Conservation (phyloP, 176 grass and related monocot genomes). For the Cymbopogon citratus region DNA sequence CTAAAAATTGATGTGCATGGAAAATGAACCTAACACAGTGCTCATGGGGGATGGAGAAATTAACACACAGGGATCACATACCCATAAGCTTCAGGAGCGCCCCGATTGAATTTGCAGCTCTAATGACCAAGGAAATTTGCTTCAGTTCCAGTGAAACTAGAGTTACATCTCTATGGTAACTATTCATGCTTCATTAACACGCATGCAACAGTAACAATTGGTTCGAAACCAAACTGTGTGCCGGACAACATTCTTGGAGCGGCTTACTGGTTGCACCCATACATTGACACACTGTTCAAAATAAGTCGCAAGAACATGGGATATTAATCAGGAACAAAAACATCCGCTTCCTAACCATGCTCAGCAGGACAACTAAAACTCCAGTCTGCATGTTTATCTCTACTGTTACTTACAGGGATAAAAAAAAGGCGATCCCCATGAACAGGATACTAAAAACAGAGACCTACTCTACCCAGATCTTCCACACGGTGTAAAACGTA, state of each 20-base stretch:
- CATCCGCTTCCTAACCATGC: not conserved
- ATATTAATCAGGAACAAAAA: not conserved
- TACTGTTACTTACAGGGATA: conserved; percentile 24
- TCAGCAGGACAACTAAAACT: not conserved
- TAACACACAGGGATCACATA: too few relatives aligned
- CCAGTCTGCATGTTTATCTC: not conserved
- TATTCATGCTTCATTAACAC: too few relatives aligned
- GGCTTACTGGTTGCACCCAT: not conserved
- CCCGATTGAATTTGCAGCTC: too few relatives aligned
- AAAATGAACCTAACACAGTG: too few relatives aligned
- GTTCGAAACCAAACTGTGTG: too few relatives aligned
- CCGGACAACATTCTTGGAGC: not conserved
- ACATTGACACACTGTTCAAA: not conserved
- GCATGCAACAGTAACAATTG: too few relatives aligned
- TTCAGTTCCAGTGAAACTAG: too few relatives aligned
- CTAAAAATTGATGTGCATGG: too few relatives aligned
- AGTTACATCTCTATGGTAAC: too few relatives aligned
- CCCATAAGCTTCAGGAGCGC: too few relatives aligned
- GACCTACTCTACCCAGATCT: conserved; percentile 7
- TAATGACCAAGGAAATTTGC: too few relatives aligned
- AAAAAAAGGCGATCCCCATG: conserved; percentile 32
- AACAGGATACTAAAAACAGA: not conserved
- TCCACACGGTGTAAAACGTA: conserved; percentile 19
- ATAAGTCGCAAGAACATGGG: not conserved
- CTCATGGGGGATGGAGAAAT: too few relatives aligned